Percentiles rank a stretch among this genome's conserved stretches.
Conservation (phyloP, 2,329 filamentous ascomycete genomes). For the Botrytis hyacinthi region DNA sequence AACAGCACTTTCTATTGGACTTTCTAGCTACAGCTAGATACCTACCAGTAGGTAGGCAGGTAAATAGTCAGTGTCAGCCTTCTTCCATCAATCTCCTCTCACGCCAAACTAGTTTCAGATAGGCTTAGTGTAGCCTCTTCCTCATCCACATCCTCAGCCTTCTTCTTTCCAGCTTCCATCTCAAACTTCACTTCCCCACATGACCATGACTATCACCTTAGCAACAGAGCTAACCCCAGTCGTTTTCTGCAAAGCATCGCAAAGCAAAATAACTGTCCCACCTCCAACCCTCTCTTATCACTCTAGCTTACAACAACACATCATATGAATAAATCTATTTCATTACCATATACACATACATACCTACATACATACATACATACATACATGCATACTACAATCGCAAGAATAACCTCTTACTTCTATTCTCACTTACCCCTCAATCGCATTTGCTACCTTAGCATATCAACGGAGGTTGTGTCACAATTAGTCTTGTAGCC, state of each 20-base stretch:
- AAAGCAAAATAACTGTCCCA: background rate
- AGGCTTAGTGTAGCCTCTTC: background rate
- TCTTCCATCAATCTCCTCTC: background rate
- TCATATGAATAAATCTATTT: background rate
- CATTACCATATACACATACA: background rate
- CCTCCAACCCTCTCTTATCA: background rate
- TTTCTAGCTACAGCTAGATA: background rate
- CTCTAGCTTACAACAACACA: background rate
- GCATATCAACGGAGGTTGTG: background rate
- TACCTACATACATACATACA: background rate
- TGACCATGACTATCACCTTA: constrained; percentile 7
- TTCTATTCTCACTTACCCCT: background rate
- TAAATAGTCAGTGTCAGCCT: background rate
- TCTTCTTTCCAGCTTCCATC: background rate
- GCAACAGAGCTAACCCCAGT: constrained; percentile 8
- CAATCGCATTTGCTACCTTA: constrained; percentile 3
- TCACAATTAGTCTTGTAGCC: background rate
- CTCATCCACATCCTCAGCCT: background rate
- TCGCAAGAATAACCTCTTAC: background rate
- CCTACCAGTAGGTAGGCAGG: background rate
- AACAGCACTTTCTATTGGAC: background rate
- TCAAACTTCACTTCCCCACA: constrained; percentile 1
- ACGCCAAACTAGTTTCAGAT: background rate
- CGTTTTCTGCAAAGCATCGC: constrained; percentile 9
- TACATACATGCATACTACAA: background rate